Percentiles rank a stretch among this genome's conserved stretches.
These are phyloP conservation scores for Coprinopsis cinerea DNA, from an alignment of 768 basidiomycete species.

Conservation along the genomic window DNA sequence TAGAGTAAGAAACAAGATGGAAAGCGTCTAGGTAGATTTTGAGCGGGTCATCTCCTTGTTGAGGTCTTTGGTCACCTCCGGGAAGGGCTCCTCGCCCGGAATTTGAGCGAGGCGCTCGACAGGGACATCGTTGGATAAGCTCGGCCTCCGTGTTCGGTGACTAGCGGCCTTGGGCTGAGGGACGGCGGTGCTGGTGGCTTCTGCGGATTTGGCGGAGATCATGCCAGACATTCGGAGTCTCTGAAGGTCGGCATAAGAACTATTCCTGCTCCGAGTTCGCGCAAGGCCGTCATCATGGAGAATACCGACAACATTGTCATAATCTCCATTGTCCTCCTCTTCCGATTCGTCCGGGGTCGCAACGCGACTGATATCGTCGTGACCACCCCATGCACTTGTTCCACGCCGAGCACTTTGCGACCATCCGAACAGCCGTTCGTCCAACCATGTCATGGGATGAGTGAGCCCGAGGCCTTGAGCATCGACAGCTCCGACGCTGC, in stretches of 20 bases:
- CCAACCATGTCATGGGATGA: slow-evolving; percentile 94
- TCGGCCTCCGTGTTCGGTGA: slow-evolving; percentile 52
- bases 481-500: slow-evolving; percentile 76
- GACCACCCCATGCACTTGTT: slow-evolving; percentile 78
- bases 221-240: slow-evolving; percentile 43
- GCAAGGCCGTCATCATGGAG: slow-evolving; percentile 47
- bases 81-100: slow-evolving; percentile 52
- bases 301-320: slow-evolving; percentile 79
- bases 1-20: slow-evolving; percentile 1
- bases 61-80: slow-evolving; percentile 57
- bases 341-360: slow-evolving; percentile 75
- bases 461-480: slow-evolving; percentile 79
- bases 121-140: slow-evolving; percentile 57
- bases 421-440: slow-evolving; percentile 93
- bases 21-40: neutral
- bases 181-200: slow-evolving; percentile 28
- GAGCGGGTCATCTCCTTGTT: slow-evolving; percentile 54
- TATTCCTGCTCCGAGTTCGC: slow-evolving; percentile 56
- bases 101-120: slow-evolving; percentile 59
- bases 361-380: slow-evolving; percentile 54
- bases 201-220: slow-evolving; percentile 8
- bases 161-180: slow-evolving; percentile 21
- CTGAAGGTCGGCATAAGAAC: slow-evolving; percentile 81
- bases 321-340: slow-evolving; percentile 86
- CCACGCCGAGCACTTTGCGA: slow-evolving; percentile 68